Evolutionary conservation across 2,329 filamentous ascomycete species (phyloP).

Genomic region (Whalleya microplaca): DNA sequence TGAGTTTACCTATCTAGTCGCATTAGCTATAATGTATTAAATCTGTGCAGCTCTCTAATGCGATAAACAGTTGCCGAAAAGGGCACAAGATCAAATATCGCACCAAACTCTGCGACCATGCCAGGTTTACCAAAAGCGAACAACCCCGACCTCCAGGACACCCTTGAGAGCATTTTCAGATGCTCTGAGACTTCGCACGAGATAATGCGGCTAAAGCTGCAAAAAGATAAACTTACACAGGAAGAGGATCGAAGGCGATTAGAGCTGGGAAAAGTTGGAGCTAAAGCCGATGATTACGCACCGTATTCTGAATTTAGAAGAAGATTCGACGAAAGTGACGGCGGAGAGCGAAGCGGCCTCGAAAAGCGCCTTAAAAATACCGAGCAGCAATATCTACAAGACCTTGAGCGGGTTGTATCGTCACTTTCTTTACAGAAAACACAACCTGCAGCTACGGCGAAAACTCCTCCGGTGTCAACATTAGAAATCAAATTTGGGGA

Average conservation of each 20-base stretch:
- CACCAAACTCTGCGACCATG: neutral
- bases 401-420: slow-evolving; percentile 25
- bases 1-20: slow-evolving; percentile 14
- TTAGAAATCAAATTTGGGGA: slow-evolving; percentile 29
- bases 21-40: neutral
- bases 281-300: slow-evolving; percentile 25
- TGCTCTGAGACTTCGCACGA: slow-evolving; percentile 15
- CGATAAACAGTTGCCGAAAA: slow-evolving; percentile 9
- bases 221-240: slow-evolving; percentile 5
- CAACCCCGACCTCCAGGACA: slow-evolving; percentile 30
- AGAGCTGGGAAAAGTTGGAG: slow-evolving; percentile 12
- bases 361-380: slow-evolving; percentile 18
- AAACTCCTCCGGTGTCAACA: slow-evolving; percentile 17
- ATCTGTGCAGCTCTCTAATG: slow-evolving; percentile 3
- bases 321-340: slow-evolving; percentile 19
- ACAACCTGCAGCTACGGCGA: slow-evolving; percentile 4
- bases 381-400: slow-evolving; percentile 18
- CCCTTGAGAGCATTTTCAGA: slow-evolving; percentile 22
- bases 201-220: slow-evolving; percentile 9
- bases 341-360: slow-evolving; percentile 18
- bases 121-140: slow-evolving; percentile 23
- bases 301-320: slow-evolving; percentile 26
- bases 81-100: neutral
- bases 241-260: slow-evolving; percentile 12
- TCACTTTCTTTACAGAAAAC: slow-evolving; percentile 5